Evolutionary conservation across 805 yeast species (phyloP).

Genomic region (Schizosaccharomyces lindneri): DNA sequence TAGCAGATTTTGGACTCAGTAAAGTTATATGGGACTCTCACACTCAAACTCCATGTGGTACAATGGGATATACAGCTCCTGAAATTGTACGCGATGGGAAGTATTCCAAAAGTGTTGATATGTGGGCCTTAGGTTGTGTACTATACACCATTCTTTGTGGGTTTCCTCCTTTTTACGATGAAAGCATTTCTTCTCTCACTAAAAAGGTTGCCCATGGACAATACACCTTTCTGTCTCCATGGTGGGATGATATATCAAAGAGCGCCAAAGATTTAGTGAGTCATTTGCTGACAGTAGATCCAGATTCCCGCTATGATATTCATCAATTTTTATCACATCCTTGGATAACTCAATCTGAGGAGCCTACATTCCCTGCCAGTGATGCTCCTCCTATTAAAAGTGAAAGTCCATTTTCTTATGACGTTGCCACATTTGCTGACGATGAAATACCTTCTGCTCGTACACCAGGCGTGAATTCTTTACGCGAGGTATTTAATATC

Average conservation of each 20-base stretch:
- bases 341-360: conserved; percentile 28
- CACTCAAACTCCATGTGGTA: conserved; percentile 94
- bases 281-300: conserved; percentile 45
- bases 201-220: conserved; percentile 62
- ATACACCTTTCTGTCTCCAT: conserved; percentile 49
- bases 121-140: conserved; percentile 98
- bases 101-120: conserved; percentile 81
- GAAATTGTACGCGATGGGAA: conserved; percentile 86
- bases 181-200: conserved; percentile 45
- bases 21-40: conserved; percentile 71
- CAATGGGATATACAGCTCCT: conserved; percentile 96
- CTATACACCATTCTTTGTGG: conserved; percentile 83
- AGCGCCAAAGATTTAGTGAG: conserved; percentile 50
- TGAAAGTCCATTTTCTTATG: conserved; percentile 6
- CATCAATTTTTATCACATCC: conserved; percentile 53
- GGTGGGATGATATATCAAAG: conserved; percentile 67
- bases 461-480: conserved; percentile 42
- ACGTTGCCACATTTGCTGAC: background rate
- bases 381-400: conserved; percentile 6
- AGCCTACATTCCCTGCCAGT: conserved; percentile 10
- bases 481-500: conserved; percentile 68
- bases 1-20: conserved; percentile 89
- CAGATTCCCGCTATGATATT: conserved; percentile 39
- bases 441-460: conserved; percentile 6
- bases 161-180: conserved; percentile 71